Base-by-base conservation (phyloP, 2,329 filamentous ascomycete genomes). In the Neocatenulostroma microsporum region DNA sequence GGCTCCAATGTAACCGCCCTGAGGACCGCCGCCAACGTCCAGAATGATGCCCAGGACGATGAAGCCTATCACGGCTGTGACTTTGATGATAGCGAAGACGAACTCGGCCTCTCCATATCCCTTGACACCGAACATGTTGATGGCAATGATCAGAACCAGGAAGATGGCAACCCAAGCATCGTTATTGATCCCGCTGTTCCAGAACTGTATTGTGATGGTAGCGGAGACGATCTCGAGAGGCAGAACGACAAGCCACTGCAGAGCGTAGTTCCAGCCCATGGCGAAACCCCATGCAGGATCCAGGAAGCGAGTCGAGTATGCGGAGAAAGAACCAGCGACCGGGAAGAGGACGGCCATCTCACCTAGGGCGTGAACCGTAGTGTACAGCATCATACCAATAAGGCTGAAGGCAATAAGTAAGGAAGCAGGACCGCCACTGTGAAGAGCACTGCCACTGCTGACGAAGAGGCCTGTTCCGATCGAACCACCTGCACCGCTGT, bases 291-390 rank as follows among this genome's bases (percentile, higher is more conserved):
- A 55, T 0, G 88, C 88, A 1, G 88, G 89, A 55, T 95, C 87
- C 13, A 96, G 63, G 54, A 96, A 95, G 13, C 89, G 78, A 20
- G 86, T 94, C 13, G 88, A 91, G 64, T 88, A 95, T 6, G 86
- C 80, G 1, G 86, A 85, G 57, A 95, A 96, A 3, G 87, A 93
- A 38, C 89, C 89, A 15, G 88, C 84, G 17, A 95, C 82, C 3
- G 89, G 89, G 51, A 89, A 95, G 10, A 87, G 66, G 13, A 95
- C 87, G 12, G 88, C 85, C 62, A 96, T 76, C 62, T 96, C 89
- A 45, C 89, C 89, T 18, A 96, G 70, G 0, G 87, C 86, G 55
- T 95, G 88, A 21, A 93, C 83, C 2, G 87, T 94, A 58, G 83
- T 91, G 63, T 86, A 95, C 46, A 95, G 64, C 86, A 95, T 94